These are phyloP conservation scores for Rhizopogon rudus DNA, from an alignment of 768 basidiomycete genomes.

Conservation along the genomic window DNA sequence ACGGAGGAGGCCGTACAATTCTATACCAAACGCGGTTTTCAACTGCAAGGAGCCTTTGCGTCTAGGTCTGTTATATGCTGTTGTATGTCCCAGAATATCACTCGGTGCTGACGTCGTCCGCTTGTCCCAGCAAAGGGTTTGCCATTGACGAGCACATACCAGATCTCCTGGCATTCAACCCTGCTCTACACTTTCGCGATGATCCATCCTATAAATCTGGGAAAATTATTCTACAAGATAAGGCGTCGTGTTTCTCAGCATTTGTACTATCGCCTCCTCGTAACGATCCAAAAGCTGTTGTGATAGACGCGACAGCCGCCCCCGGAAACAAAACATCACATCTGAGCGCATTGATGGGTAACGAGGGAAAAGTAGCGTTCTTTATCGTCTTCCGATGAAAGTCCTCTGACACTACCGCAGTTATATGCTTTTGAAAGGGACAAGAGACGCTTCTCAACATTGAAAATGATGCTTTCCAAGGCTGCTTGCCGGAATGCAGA, in stretches of 20 bases:
- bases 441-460: slow-evolving; percentile 71
- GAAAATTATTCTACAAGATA: slow-evolving; percentile 91
- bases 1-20: slow-evolving; percentile 56
- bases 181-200: slow-evolving; percentile 59
- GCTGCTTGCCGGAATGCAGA: slow-evolving; percentile 81
- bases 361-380: slow-evolving; percentile 65
- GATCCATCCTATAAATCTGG: slow-evolving; percentile 71
- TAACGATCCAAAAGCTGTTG: slow-evolving; percentile 40
- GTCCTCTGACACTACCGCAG: slow-evolving; percentile 27
- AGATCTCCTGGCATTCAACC: slow-evolving; percentile 75
- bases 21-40: slow-evolving; percentile 54
- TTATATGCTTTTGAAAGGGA: slow-evolving; percentile 90
- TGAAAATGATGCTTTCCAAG: slow-evolving; percentile 80
- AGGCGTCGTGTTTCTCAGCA: slow-evolving; percentile 96
- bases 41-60: slow-evolving; percentile 44
- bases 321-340: slow-evolving; percentile 99
- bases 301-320: slow-evolving; percentile 93
- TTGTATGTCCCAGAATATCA: neutral
- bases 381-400: neutral
- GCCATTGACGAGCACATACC: slow-evolving; percentile 75
- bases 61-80: slow-evolving; percentile 37
- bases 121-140: slow-evolving; percentile 50
- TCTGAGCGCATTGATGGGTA: slow-evolving; percentile 81
- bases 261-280: slow-evolving; percentile 74
- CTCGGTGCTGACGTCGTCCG: neutral